Evolutionary conservation across 768 basidiomycete species (phyloP).

Genomic region (Podaxis sp.): DNA sequence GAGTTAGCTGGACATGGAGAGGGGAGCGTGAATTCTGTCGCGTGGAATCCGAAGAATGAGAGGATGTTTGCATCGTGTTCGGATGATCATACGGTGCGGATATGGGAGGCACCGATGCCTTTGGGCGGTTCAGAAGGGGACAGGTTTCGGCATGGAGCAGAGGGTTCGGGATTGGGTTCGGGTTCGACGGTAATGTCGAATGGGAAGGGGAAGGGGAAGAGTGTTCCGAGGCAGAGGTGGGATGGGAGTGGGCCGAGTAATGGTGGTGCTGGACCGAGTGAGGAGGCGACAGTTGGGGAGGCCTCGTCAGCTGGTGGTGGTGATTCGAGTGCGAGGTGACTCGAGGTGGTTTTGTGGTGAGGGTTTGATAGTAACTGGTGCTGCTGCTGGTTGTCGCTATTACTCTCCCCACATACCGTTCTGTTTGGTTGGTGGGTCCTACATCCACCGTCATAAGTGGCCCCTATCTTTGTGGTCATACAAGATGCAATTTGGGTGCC

Average conservation of each 20-base stretch:
- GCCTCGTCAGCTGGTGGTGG: background rate
- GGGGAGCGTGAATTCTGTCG: constrained; percentile 92
- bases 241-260: constrained; percentile 17
- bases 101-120: constrained; percentile 69
- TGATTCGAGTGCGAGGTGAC: background rate
- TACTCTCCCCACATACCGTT: background rate
- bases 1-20: constrained; percentile 83
- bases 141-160: background rate
- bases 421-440: background rate
- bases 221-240: constrained; percentile 40
- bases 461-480: too few relatives aligned
- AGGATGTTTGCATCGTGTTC: constrained; percentile 97
- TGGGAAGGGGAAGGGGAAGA: constrained; percentile 69
- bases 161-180: background rate
- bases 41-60: constrained; percentile 90
- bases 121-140: background rate
- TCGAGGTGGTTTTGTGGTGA: background rate
- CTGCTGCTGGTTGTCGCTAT: too few relatives aligned
- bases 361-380: too few relatives aligned
- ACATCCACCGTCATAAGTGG: too few relatives aligned
- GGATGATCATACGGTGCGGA: constrained; percentile 87
- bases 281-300: background rate
- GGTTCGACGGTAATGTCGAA: constrained; percentile 23
- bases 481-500: too few relatives aligned
- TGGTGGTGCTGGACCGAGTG: background rate